phyloP scores from a whole-genome alignment of 345 rosid species.

The Boechera divaricarpa region DNA sequence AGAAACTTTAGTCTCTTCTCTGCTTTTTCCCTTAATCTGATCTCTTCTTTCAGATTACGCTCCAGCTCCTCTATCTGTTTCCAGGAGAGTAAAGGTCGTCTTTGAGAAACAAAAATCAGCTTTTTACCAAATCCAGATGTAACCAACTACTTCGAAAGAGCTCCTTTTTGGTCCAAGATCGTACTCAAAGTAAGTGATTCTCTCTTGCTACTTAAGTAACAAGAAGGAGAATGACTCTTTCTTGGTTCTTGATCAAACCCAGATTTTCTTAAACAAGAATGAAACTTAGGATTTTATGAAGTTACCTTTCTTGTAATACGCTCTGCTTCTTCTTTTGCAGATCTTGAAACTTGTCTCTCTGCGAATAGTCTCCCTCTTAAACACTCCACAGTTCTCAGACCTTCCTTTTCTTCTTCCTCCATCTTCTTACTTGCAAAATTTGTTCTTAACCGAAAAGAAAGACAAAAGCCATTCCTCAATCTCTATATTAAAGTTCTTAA shows the following conservation, averaged over 20 bases:
- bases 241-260: constrained; percentile 18
- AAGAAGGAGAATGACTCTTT: background rate
- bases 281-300: background rate
- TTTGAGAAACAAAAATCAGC: constrained; percentile 19
- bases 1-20: constrained; percentile 67
- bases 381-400: constrained; percentile 66
- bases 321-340: constrained; percentile 75
- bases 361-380: constrained; percentile 88
- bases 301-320: constrained; percentile 62
- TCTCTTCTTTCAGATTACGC: constrained; percentile 68
- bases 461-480: constrained; percentile 14
- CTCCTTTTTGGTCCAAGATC: background rate
- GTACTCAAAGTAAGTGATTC: background rate
- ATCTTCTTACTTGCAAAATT: constrained; percentile 51
- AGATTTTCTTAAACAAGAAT: constrained; percentile 4
- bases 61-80: constrained; percentile 70
- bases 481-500: constrained; percentile 15
- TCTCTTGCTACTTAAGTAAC: background rate
- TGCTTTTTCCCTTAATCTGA: constrained; percentile 64
- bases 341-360: constrained; percentile 83
- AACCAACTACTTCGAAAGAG: background rate
- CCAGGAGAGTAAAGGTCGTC: constrained; percentile 16
- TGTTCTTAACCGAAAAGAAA: constrained; percentile 34
- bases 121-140: constrained; percentile 4
- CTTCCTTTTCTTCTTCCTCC: constrained; percentile 50